These are phyloP conservation scores for Gossypium raimondii DNA, from an alignment of 345 rosid genomes.

Conservation along the genomic window DNA sequence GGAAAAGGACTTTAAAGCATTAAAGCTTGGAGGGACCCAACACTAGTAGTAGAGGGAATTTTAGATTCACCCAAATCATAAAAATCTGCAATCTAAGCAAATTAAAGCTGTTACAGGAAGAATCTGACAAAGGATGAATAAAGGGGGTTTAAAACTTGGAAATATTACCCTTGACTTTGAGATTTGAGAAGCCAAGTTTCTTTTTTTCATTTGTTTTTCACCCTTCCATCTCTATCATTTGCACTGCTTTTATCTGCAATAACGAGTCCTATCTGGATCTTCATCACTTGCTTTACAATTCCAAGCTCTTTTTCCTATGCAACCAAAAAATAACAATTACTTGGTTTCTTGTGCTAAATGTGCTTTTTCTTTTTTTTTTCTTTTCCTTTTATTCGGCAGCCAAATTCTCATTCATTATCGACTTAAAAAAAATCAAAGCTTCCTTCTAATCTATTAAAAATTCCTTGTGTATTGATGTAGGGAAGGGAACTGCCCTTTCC, in stretches of 20 bases:
- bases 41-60: slow-evolving; percentile 31
- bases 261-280: slow-evolving; percentile 19
- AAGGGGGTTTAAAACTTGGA: slow-evolving; percentile 33
- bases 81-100: slow-evolving; percentile 50
- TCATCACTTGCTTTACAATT: slow-evolving; percentile 31
- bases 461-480: slow-evolving; percentile 20
- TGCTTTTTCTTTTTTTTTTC: no score
- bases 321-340: no score
- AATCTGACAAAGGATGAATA: slow-evolving; percentile 59
- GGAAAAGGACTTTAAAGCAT: slow-evolving; percentile 46
- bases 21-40: slow-evolving; percentile 56
- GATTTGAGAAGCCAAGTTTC: slow-evolving; percentile 70
- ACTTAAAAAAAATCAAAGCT: slow-evolving; percentile 9
- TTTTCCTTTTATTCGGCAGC: slow-evolving; percentile 18
- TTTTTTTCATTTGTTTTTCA: slow-evolving; percentile 31
- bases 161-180: slow-evolving; percentile 29
- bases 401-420: slow-evolving; percentile 31
- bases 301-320: slow-evolving; percentile 37
- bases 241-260: slow-evolving; percentile 45
- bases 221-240: no score
- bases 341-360: no score
- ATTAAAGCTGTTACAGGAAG: slow-evolving; percentile 62
- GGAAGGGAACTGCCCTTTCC: slow-evolving; percentile 18
- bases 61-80: slow-evolving; percentile 50
- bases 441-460: background rate